phyloP scores from a whole-genome alignment of 2,329 filamentous ascomycete genomes.

The Xylaria sp. region DNA sequence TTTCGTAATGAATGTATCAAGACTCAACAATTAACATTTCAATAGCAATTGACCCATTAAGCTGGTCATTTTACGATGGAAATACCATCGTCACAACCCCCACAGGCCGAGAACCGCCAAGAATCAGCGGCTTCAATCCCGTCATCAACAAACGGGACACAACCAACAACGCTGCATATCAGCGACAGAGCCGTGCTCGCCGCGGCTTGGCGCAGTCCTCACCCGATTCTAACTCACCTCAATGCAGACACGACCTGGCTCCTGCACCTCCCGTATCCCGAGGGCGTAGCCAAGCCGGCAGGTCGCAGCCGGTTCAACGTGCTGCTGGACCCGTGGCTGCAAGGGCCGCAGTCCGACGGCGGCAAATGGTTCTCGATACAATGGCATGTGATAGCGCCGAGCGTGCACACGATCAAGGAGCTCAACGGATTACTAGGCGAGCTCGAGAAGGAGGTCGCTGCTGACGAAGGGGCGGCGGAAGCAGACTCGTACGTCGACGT shows the following conservation, averaged over 20 bases:
- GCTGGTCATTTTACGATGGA: not conserved
- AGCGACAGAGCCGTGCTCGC: conserved; percentile 24
- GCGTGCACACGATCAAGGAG: conserved; percentile 64
- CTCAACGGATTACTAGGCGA: conserved; percentile 63
- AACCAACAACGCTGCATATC: conserved; percentile 30
- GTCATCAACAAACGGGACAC: not conserved
- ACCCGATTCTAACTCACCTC: conserved; percentile 68
- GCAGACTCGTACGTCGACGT: conserved; percentile 62
- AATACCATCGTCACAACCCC: not conserved
- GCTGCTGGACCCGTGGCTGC: conserved; percentile 73
- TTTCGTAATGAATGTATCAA: not conserved
- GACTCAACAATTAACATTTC: not conserved
- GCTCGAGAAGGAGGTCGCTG: conserved; percentile 54
- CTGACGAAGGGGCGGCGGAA: conserved; percentile 17
- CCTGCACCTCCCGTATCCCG: conserved; percentile 68
- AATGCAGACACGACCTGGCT: conserved; percentile 77
- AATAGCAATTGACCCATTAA: conserved; percentile 7
- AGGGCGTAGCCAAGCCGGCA: conserved; percentile 53
- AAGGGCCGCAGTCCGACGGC: conserved; percentile 71
- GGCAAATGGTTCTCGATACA: conserved; percentile 74
- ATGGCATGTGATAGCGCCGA: conserved; percentile 67
- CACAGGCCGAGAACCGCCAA: not conserved
- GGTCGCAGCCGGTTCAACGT: conserved; percentile 63
- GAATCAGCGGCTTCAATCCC: not conserved
- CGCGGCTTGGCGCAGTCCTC: conserved; percentile 25